A percentile compares a stretch with the other conserved stretches of the same genome.
Evolutionary conservation across 495 filamentous ascomycete species (phyloP).

Genomic region (Tuber borchii): DNA sequence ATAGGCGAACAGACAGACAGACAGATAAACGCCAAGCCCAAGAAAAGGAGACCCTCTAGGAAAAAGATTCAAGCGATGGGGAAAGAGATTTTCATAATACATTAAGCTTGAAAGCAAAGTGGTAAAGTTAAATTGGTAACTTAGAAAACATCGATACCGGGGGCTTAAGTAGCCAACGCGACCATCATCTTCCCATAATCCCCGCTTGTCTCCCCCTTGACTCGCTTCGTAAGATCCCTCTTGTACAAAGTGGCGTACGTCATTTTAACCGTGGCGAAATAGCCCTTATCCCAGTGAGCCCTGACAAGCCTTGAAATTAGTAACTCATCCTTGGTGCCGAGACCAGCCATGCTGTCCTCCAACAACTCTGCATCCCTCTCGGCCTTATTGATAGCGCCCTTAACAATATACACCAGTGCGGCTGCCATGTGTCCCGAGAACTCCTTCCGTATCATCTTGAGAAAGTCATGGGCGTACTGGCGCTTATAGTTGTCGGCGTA

Average conservation of each 20-base stretch:
- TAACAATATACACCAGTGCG: constrained; percentile 70
- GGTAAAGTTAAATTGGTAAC: neutral
- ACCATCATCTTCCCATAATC: constrained; percentile 69
- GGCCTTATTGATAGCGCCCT: constrained; percentile 68
- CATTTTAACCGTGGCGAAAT: constrained; percentile 67
- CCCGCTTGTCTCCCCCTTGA: constrained; percentile 77
- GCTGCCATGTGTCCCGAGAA: constrained; percentile 91
- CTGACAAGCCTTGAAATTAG: constrained; percentile 68
- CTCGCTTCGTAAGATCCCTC: constrained; percentile 56
- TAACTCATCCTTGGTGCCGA: constrained; percentile 77
- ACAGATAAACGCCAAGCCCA: neutral
- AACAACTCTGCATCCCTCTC: constrained; percentile 72
- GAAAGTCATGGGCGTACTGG: constrained; percentile 59
- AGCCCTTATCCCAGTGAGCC: constrained; percentile 67
- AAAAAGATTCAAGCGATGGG: neutral
- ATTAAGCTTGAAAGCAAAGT: neutral
- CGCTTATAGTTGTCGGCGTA: constrained; percentile 64
- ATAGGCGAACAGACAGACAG: neutral
- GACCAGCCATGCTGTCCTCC: constrained; percentile 77
- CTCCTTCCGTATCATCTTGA: constrained; percentile 66
- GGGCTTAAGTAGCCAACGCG: constrained; percentile 43
- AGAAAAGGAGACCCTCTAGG: neutral
- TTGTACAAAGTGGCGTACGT: constrained; percentile 60
- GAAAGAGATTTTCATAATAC: neutral
- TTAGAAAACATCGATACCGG: neutral